A percentile compares a stretch with the other conserved stretches of the same genome.
These are phyloP conservation scores for Aspergillus pseudotamarii DNA, from an alignment of 2,329 filamentous ascomycete genomes.

Conservation along the genomic window DNA sequence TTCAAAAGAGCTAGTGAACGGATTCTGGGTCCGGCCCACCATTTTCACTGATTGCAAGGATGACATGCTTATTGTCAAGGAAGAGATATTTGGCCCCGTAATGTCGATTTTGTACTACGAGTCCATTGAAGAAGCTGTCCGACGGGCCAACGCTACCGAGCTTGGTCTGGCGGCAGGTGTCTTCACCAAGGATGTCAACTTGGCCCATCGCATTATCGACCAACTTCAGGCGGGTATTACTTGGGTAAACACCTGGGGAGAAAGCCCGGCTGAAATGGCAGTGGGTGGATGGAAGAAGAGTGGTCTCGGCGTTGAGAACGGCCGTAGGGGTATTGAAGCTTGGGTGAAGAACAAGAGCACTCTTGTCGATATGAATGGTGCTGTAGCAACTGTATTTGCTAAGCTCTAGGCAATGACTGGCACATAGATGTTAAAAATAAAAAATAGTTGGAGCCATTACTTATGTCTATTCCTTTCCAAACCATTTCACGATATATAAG, in stretches of 20 bases:
- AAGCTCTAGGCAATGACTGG: slow-evolving; percentile 56
- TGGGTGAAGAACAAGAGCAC: slow-evolving; percentile 90
- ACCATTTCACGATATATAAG: neutral
- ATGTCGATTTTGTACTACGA: slow-evolving; percentile 79
- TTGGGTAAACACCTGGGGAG: slow-evolving; percentile 94
- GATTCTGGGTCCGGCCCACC: slow-evolving; percentile 85
- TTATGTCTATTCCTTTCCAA: neutral
- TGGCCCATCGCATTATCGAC: slow-evolving; percentile 71
- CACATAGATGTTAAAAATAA: neutral
- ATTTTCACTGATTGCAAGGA: slow-evolving; percentile 86
- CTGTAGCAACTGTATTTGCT: slow-evolving; percentile 71
- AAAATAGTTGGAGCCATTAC: neutral
- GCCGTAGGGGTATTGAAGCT: slow-evolving; percentile 73
- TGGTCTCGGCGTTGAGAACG: slow-evolving; percentile 86
- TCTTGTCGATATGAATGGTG: slow-evolving; percentile 76
- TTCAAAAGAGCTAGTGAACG: slow-evolving; percentile 56
- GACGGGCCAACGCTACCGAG: slow-evolving; percentile 73
- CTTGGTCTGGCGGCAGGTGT: slow-evolving; percentile 83
- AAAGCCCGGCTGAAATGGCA: slow-evolving; percentile 87
- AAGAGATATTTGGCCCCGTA: slow-evolving; percentile 89
- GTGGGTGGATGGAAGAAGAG: slow-evolving; percentile 93
- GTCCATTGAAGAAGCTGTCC: slow-evolving; percentile 68
- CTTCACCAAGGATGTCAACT: slow-evolving; percentile 74
- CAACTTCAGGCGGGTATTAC: slow-evolving; percentile 82
- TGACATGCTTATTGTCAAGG: slow-evolving; percentile 73